Evolutionary conservation across 2,329 filamentous ascomycete genomes (phyloP).

Genomic region (Colletotrichum australisinense): DNA sequence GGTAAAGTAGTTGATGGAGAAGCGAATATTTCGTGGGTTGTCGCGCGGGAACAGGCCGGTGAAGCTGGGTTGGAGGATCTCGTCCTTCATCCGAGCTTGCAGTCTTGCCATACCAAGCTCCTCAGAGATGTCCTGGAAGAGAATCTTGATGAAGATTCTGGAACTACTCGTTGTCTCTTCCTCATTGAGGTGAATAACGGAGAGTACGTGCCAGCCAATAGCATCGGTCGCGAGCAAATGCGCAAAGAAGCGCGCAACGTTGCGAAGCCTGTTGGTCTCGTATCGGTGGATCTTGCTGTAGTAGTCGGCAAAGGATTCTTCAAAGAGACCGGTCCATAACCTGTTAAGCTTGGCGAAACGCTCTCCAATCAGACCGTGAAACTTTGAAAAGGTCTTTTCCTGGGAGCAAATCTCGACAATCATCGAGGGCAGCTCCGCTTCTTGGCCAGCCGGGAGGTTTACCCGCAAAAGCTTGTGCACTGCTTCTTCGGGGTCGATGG

Average conservation of each 20-base stretch:
- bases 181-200: slow-evolving; percentile 89
- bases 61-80: slow-evolving; percentile 81
- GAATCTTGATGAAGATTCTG: slow-evolving; percentile 97
- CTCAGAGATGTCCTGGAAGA: slow-evolving; percentile 92
- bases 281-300: slow-evolving; percentile 98
- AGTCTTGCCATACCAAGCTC: slow-evolving; percentile 87
- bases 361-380: slow-evolving; percentile 94
- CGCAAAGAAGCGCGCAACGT: slow-evolving; percentile 94
- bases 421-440: slow-evolving; percentile 94
- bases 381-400: slow-evolving; percentile 97
- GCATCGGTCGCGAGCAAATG: slow-evolving; percentile 90
- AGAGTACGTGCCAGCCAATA: slow-evolving; percentile 91
- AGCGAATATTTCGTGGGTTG: slow-evolving; percentile 89
- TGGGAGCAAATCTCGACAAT: slow-evolving; percentile 97
- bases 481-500: slow-evolving; percentile 94
- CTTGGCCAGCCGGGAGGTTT: slow-evolving; percentile 85
- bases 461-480: slow-evolving; percentile 98
- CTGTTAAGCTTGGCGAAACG: slow-evolving; percentile 96
- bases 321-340: slow-evolving; percentile 93
- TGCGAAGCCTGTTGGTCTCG: slow-evolving; percentile 93
- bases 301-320: slow-evolving; percentile 89
- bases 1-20: slow-evolving; percentile 99
- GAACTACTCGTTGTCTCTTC: slow-evolving; percentile 97
- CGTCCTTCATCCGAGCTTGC: slow-evolving; percentile 80
- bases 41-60: slow-evolving; percentile 91